Conservation (phyloP, 345 rosid genomes). For the Theobroma cacao region DNA sequence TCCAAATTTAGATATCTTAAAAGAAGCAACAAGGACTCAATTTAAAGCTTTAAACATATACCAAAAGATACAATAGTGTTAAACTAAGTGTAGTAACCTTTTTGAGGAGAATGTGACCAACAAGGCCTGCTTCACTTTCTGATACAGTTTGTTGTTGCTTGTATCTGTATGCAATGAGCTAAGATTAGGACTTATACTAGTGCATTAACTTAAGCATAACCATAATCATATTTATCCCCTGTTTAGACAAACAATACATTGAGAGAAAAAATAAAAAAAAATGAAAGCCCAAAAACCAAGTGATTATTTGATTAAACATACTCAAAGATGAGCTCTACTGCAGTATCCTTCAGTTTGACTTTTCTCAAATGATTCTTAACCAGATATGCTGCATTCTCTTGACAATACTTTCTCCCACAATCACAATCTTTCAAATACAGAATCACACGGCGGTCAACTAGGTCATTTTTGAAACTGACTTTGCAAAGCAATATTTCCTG, state of each 20-base stretch:
- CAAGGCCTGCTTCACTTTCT: constrained; percentile 56
- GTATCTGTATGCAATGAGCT: constrained; percentile 45
- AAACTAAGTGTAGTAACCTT: constrained; percentile 44
- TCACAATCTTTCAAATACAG: constrained; percentile 64
- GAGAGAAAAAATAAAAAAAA: not conserved
- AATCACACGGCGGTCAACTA: constrained; percentile 66
- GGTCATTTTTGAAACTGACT: constrained; percentile 70
- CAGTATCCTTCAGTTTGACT: constrained; percentile 73
- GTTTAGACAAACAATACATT: not conserved
- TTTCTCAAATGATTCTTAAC: constrained; percentile 77
- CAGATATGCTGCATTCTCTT: constrained; percentile 62
- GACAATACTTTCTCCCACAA: constrained; percentile 79
- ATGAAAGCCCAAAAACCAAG: not conserved
- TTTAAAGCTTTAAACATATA: not conserved
- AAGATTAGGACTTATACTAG: constrained; percentile 9
- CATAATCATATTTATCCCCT: not conserved
- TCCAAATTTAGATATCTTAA: constrained; percentile 8
- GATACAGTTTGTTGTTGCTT: constrained; percentile 37
- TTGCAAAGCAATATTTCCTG: constrained; percentile 92
- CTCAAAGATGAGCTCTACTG: constrained; percentile 69
- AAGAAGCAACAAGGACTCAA: constrained; percentile 20
- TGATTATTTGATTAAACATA: constrained; percentile 34
- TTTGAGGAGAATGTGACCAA: constrained; percentile 76
- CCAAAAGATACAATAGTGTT: constrained; percentile 14
- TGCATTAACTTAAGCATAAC: not conserved